Percentiles rank a stretch among this genome's conserved stretches.
phyloP scores from a whole-genome alignment of 225 moss, liverwort and hornwort species.

The Marchantia paleacea region DNA sequence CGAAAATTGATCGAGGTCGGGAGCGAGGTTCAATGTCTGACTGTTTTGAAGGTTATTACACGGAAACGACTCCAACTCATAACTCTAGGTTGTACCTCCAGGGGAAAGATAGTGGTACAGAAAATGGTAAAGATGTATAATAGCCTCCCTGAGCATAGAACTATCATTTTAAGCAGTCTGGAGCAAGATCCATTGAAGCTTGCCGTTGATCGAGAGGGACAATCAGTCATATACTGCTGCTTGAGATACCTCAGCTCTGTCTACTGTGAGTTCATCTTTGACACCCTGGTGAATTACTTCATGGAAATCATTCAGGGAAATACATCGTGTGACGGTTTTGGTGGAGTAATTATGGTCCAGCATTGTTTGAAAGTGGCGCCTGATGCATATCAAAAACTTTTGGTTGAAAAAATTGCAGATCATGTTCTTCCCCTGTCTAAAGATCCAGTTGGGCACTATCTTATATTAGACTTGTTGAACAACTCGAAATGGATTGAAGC shows the following conservation, averaged over 20 bases:
- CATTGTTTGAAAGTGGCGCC: background rate
- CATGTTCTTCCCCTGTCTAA: background rate
- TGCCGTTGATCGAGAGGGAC: background rate
- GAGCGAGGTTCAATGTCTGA: background rate
- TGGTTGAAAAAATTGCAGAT: background rate
- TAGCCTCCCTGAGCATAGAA: background rate
- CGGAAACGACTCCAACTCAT: background rate
- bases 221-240: background rate
- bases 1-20: background rate
- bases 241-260: background rate
- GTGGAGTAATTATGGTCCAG: background rate
- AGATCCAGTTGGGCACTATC: slow-evolving; percentile 1
- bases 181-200: background rate
- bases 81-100: background rate
- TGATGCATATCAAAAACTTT: background rate
- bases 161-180: background rate
- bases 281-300: background rate
- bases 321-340: background rate
- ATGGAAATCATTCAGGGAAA: background rate
- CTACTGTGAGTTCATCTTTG: background rate
- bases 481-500: background rate
- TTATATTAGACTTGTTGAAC: slow-evolving; percentile 3
- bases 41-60: background rate
- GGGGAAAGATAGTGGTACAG: background rate
- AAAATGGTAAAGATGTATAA: background rate